These are phyloP conservation scores for Coemansia erecta DNA, from an alignment of 192 early-diverging fungal species.

Conservation along the genomic window DNA sequence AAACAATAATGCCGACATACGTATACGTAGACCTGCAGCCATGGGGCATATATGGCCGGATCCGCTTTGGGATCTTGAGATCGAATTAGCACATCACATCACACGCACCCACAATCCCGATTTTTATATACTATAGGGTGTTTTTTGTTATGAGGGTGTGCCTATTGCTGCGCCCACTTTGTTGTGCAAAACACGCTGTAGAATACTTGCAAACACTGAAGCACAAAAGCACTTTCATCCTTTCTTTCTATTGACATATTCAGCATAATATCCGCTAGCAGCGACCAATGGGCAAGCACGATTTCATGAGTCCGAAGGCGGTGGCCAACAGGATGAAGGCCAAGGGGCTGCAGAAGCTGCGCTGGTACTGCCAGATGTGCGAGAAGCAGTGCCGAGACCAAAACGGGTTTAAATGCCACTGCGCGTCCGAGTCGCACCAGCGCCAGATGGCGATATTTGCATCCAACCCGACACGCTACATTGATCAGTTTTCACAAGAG, in stretches of 20 bases:
- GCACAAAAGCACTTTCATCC: too few relatives aligned
- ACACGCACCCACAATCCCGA: too few relatives aligned
- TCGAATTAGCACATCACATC: too few relatives aligned
- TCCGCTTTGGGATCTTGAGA: too few relatives aligned
- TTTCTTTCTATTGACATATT: not conserved
- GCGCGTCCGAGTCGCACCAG: constrained; percentile 84
- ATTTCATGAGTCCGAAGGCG: constrained; percentile 79
- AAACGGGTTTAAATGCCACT: constrained; percentile 96
- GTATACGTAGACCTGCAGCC: not conserved
- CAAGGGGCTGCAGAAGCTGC: constrained; percentile 85
- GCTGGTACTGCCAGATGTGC: constrained; percentile 95
- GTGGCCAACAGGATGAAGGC: constrained; percentile 90
- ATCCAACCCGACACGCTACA: constrained; percentile 71
- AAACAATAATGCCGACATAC: not conserved
- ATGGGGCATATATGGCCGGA: too few relatives aligned
- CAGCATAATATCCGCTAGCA: not conserved
- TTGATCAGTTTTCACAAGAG: constrained; percentile 73
- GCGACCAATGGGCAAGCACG: constrained; percentile 60
- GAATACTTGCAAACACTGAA: too few relatives aligned
- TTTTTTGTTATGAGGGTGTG: too few relatives aligned
- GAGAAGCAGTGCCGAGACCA: constrained; percentile 88
- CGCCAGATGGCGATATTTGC: constrained; percentile 89
- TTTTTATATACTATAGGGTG: too few relatives aligned
- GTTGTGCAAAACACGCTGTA: too few relatives aligned
- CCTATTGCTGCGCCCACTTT: too few relatives aligned